phyloP scores from a whole-genome alignment of 2,329 filamentous ascomycete species.

The Dactylellina leptospora region DNA sequence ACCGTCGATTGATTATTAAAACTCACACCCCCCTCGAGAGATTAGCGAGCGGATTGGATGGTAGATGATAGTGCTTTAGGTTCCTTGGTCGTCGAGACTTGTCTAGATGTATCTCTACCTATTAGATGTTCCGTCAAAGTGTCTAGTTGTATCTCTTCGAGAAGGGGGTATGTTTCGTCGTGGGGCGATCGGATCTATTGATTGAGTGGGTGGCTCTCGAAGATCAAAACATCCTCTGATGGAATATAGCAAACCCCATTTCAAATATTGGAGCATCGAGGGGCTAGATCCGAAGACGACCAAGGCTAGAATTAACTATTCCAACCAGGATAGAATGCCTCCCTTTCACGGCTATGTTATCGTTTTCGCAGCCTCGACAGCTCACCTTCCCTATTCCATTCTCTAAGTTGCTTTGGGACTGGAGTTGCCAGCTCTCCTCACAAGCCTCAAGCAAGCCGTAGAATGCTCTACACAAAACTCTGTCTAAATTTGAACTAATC shows the following conservation, averaged over 20 bases:
- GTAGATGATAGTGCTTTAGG: background rate
- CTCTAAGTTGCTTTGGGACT: too few relatives aligned
- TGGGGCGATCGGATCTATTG: background rate
- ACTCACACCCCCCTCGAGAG: background rate
- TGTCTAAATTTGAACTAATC: too few relatives aligned
- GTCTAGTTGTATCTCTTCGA: too few relatives aligned
- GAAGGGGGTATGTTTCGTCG: background rate
- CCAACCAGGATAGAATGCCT: too few relatives aligned
- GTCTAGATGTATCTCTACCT: background rate
- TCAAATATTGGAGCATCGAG: background rate
- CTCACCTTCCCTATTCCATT: too few relatives aligned
- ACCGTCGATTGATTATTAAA: background rate
- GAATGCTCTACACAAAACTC: too few relatives aligned
- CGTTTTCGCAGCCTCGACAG: too few relatives aligned
- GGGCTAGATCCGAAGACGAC: constrained; percentile 8
- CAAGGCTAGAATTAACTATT: constrained; percentile 1
- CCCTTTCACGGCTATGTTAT: too few relatives aligned
- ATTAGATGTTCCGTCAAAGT: too few relatives aligned
- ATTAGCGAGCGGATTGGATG: background rate
- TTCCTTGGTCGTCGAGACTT: background rate
- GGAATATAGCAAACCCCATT: background rate
- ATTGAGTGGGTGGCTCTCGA: background rate
- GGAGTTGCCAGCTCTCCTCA: too few relatives aligned
- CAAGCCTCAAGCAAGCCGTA: too few relatives aligned
- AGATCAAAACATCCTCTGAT: constrained; percentile 17